Conservation (phyloP, 1,284 basidiomycete species). For the Sporisorium exsertum region DNA sequence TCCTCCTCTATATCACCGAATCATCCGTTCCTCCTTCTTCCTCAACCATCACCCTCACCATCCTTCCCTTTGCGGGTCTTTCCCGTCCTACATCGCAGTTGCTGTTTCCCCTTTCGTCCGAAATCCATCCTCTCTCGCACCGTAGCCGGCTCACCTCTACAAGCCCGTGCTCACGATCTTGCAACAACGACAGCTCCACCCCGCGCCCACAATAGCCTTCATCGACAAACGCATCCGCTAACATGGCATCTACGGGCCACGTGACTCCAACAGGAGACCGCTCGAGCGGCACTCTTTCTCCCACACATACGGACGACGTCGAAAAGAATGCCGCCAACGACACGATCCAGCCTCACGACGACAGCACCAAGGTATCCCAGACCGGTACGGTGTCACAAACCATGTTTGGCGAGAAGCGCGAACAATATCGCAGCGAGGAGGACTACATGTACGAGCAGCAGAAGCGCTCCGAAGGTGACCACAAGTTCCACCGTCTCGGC, state of each 20-base stretch:
- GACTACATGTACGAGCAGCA: constrained; percentile 56
- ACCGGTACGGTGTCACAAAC: constrained; percentile 23
- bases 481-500: constrained; percentile 58
- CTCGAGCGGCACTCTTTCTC: constrained; percentile 33
- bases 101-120: not conserved
- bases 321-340: constrained; percentile 30
- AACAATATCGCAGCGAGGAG: constrained; percentile 53
- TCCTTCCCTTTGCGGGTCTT: not conserved
- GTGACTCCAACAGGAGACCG: constrained; percentile 24
- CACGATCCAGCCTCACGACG: constrained; percentile 22
- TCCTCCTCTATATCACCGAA: not conserved
- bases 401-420: constrained; percentile 52
- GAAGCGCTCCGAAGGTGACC: constrained; percentile 45
- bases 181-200: not conserved
- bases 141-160: not conserved
- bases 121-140: not conserved
- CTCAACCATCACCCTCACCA: constrained; percentile 6
- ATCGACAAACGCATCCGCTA: not conserved
- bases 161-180: not conserved
- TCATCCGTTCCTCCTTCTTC: not conserved
- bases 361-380: constrained; percentile 6
- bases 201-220: not conserved
- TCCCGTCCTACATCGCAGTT: not conserved
- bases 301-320: constrained; percentile 33
- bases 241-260: constrained; percentile 41